Evolutionary conservation across 441 rosid species (phyloP), one percentile per base, ranked within the genome.

Genomic region (Eruca vesicaria): DNA sequence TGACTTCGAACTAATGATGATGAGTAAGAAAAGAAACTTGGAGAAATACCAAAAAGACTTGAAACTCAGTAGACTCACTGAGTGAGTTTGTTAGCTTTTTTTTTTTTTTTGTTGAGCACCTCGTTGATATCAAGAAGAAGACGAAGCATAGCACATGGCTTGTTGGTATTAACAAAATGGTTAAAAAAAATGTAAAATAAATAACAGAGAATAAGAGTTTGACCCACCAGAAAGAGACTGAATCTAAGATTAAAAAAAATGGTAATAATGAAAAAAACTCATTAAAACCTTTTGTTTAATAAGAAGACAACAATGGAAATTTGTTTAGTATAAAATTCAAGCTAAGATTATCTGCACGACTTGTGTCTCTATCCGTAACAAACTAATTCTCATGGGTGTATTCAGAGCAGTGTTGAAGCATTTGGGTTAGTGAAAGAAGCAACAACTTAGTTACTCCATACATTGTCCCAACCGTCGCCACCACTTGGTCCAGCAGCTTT

Each of bases 381-480:
- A 35, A 64, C 58, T 59, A 63, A 62, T 64, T 38, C 36, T 59
- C 56, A 38, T 35, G 62, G 62, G 36, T 45, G 58, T 58, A 48
- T 50, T 11, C 36, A n/a, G 53, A 57, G 32, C 33, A 64, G 57
- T 5, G 67, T 26, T 19, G 61, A 63, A 45, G 53, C 36, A 36
- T 50, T 62, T 29, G 33, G 64, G 28, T 36, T 6, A 50, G 12
- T 43, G 75, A 76, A 5, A 53, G 32, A 32, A 48, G 53, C 1
- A 48, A 45, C 9, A n/a, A 48, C 20, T 77, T 83, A 86, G 73
- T 73, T 73, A 29, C 93, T 94, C 99, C 98, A 96, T 12, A 90
- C 91, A 80, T 78, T 91, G 80, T 91, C 99, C 99, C 99, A 91
- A 65, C 82, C 87, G 74, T 88, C 91, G 9, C 81, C 81, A 60